Percentiles rank a stretch among this genome's conserved stretches.
Conservation (phyloP, 768 basidiomycete species). For the Calvatia gigantea region DNA sequence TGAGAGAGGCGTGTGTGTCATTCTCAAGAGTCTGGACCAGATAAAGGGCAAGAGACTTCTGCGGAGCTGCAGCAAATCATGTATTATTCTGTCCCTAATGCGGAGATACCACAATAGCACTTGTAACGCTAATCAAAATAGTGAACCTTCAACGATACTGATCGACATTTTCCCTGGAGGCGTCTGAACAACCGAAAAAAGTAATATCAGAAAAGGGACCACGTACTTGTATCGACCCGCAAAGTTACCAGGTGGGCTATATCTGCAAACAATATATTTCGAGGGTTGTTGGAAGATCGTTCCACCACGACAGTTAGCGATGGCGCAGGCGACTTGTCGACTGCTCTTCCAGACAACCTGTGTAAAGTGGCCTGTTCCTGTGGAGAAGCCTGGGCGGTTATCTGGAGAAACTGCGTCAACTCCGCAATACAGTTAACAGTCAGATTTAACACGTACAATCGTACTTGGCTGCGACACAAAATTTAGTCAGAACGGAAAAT, state of each 20-base stretch:
- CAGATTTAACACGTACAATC: not conserved
- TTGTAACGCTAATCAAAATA: too few relatives aligned
- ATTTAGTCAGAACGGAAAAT: not conserved
- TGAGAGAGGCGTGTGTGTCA: too few relatives aligned
- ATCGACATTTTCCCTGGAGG: not conserved
- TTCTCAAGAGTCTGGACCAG: too few relatives aligned
- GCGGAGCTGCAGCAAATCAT: too few relatives aligned
- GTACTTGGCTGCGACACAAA: not conserved
- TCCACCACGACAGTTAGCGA: constrained; percentile 30
- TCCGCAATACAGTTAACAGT: not conserved
- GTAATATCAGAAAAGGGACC: not conserved
- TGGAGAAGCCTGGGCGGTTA: constrained; percentile 21
- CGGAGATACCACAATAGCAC: too few relatives aligned
- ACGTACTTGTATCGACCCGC: not conserved
- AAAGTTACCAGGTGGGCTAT: constrained; percentile 21
- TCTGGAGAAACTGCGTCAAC: constrained; percentile 8
- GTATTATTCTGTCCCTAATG: too few relatives aligned
- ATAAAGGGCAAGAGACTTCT: too few relatives aligned
- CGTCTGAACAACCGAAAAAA: not conserved
- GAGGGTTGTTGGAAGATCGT: constrained; percentile 20
- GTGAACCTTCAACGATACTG: not conserved
- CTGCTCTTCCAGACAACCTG: constrained; percentile 47
- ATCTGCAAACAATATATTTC: constrained; percentile 22
- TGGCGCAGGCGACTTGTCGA: constrained; percentile 44
- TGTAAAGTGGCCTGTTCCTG: constrained; percentile 25